A percentile compares a stretch with the other conserved stretches of the same genome.
These are phyloP conservation scores for Tulasnella sp. DNA, from an alignment of 768 basidiomycete species.

Conservation along the genomic window DNA sequence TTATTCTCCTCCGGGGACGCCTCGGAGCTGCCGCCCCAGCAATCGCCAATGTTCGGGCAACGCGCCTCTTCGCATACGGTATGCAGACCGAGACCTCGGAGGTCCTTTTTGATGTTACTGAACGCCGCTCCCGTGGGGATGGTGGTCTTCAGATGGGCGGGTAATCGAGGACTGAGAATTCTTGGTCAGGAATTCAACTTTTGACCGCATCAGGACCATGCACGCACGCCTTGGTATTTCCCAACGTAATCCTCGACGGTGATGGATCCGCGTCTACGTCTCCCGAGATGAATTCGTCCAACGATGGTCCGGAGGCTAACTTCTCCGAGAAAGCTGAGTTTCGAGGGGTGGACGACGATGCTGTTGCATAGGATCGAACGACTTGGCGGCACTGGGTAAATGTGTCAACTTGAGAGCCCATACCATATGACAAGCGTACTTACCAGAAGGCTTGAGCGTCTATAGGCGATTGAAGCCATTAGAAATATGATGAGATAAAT, in stretches of 20 bases:
- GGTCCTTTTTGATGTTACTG: slow-evolving; percentile 87
- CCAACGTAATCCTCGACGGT: slow-evolving; percentile 45
- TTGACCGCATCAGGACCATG: neutral
- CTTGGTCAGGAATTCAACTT: neutral
- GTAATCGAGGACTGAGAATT: slow-evolving; percentile 66
- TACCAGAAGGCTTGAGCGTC: neutral
- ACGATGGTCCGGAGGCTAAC: slow-evolving; percentile 54
- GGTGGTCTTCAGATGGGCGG: slow-evolving; percentile 77
- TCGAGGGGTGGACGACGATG: slow-evolving; percentile 1
- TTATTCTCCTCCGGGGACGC: slow-evolving; percentile 55
- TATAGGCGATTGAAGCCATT: neutral
- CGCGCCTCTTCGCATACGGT: slow-evolving; percentile 98
- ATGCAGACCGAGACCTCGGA: slow-evolving; percentile 80
- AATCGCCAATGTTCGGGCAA: slow-evolving; percentile 99
- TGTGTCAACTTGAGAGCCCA: neutral
- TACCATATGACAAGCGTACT: neutral
- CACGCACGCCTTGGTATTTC: slow-evolving; percentile 55
- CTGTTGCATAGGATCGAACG: neutral
- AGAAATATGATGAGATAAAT: neutral
- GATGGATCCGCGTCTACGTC: slow-evolving; percentile 32
- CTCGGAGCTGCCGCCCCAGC: slow-evolving; percentile 76
- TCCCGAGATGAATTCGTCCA: slow-evolving; percentile 74
- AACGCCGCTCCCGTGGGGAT: slow-evolving; percentile 85
- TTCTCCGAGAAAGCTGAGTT: slow-evolving; percentile 13
- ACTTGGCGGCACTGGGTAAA: neutral